phyloP scores from a whole-genome alignment of 176 grass and related monocot species.

The Cymbopogon citratus region DNA sequence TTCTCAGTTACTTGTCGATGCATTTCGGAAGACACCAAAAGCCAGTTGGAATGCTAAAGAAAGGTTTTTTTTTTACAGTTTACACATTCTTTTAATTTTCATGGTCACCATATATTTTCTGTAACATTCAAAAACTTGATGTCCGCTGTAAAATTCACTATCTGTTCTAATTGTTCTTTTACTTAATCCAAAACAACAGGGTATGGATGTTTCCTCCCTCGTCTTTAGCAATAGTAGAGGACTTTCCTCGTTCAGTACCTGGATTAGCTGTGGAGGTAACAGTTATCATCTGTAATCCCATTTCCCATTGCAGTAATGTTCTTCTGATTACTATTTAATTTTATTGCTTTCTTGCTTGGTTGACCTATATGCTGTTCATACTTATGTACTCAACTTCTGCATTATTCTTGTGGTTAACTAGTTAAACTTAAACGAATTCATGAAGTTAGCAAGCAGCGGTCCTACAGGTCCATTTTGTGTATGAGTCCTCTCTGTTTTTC shows the following conservation, averaged over 20 bases:
- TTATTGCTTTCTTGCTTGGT: constrained; percentile 14
- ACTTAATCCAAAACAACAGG: constrained; percentile 40
- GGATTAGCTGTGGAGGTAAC: constrained; percentile 73
- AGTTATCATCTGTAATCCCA: constrained; percentile 15
- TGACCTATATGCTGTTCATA: neutral
- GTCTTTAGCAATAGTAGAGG: constrained; percentile 57
- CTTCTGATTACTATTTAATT: constrained; percentile 13
- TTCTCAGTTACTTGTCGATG: constrained; percentile 67
- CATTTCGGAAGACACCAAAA: constrained; percentile 71
- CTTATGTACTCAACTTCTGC: neutral
- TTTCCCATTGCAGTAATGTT: constrained; percentile 1
- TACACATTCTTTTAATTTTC: constrained; percentile 8
- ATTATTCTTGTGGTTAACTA: neutral
- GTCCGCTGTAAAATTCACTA: neutral
- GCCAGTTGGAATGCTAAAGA: constrained; percentile 76
- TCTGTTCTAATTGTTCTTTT: constrained; percentile 32
- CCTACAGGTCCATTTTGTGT: neutral
- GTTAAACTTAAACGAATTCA: neutral
- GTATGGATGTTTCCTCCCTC: constrained; percentile 82
- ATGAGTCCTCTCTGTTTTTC: neutral
- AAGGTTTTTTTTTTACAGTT: constrained; percentile 52
- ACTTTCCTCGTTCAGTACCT: constrained; percentile 52
- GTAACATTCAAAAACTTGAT: neutral
- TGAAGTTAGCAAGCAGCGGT: neutral
- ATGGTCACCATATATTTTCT: neutral